Base-by-base conservation (phyloP, 208 protist species). In the Leishmania lainsoni region DNA sequence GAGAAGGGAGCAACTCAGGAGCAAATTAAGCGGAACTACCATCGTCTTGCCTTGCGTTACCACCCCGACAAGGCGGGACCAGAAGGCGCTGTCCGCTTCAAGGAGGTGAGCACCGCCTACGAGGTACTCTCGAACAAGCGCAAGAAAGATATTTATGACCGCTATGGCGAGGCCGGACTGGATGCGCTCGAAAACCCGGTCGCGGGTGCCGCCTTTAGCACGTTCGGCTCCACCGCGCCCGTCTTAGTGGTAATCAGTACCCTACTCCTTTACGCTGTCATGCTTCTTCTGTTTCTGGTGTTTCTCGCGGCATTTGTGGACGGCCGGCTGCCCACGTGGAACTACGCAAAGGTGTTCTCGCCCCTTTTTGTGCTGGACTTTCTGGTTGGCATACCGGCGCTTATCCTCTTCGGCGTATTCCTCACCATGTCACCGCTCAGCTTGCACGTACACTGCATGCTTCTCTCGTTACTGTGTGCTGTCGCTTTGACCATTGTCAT, bases 91-190 rank as follows among this genome's bases (percentile, higher is more conserved):
- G 95, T 91, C 45, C 84, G 87, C 68, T 98, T 98, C 81, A 87
- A 93, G 58, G 63, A 90, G 52, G 92, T 99, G 51, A 95, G 90
- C 73, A 83, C 90, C 29, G 99, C 99, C 26, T 99, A 99, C 85
- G 97, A 99, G 66, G 93, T 99, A 22, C 92, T 99, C 0, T 92
- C 84, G 26, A 95, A 99, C 80, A 75, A 80, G 48, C 63, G 89
- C 58, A 92, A 92, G 80, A 79, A 87, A 22, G 48, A 58, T 6
- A 88, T 93, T 49, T 96, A 96, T 77, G 93, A 96, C 73, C 26
- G 51, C 16, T 96, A 92, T 52, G 92, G 92, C 10, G 90, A 86
- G 52, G 87, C 83, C 0, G 90, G 89, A 5, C 78, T 92, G 5
- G 56, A 79, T 6, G 79, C 90, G 35, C 77, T 93, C 65, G 87